A percentile compares a stretch with the other conserved stretches of the same genome.
Conservation (phyloP, 805 yeast genomes). For the Lipomyces mesembrius region DNA sequence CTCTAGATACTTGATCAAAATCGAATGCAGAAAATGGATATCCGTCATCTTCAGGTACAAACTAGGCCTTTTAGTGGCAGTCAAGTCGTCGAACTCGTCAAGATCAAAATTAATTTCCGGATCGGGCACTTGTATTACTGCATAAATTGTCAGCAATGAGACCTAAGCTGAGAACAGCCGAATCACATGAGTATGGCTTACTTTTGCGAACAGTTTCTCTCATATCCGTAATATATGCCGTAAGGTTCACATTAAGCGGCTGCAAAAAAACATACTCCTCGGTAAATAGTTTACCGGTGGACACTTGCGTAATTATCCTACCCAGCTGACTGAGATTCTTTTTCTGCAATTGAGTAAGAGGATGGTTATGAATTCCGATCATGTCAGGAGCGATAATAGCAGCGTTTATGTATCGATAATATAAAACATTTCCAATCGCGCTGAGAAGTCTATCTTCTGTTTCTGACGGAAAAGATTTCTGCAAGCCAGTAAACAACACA, state of each 20-base stretch:
- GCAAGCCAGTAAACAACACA: constrained; percentile 47
- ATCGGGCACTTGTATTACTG: constrained; percentile 58
- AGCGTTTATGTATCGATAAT: constrained; percentile 45
- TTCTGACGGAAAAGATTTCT: constrained; percentile 56
- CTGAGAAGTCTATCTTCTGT: constrained; percentile 63
- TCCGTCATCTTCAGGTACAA: constrained; percentile 47
- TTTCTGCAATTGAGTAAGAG: constrained; percentile 43
- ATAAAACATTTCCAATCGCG: constrained; percentile 63
- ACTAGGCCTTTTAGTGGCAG: constrained; percentile 53
- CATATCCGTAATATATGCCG: constrained; percentile 55
- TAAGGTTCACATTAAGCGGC: constrained; percentile 77
- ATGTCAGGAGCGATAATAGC: constrained; percentile 49
- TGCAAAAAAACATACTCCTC: constrained; percentile 67
- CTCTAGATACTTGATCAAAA: constrained; percentile 43
- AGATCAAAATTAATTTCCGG: constrained; percentile 64
- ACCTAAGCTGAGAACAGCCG: background rate
- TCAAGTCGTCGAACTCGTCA: constrained; percentile 71
- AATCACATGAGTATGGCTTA: background rate
- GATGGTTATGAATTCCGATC: constrained; percentile 56
- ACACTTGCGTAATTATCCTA: constrained; percentile 66
- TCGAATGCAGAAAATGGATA: constrained; percentile 49
- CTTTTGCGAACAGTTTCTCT: constrained; percentile 51
- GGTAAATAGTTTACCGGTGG: constrained; percentile 69
- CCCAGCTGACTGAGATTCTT: constrained; percentile 63
- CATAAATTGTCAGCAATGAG: background rate